Percentiles rank a stretch among this genome's conserved stretches.
Conservation (phyloP, 139 green algal species). For the Pedinophyceae sp. region DNA sequence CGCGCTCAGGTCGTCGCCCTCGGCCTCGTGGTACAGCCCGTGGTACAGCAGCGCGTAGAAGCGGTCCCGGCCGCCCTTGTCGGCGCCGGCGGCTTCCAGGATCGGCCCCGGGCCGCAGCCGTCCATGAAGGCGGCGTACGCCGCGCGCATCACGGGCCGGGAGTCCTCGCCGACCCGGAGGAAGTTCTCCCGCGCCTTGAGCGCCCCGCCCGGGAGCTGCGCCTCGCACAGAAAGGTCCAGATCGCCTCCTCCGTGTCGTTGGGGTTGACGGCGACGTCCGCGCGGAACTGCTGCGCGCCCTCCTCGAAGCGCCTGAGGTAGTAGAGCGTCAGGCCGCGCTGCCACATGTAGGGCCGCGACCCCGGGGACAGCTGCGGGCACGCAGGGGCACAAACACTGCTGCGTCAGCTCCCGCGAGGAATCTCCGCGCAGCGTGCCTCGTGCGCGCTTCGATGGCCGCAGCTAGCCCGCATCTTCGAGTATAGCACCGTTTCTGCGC, state of each 20-base stretch:
- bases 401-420: too few species aligned
- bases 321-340: constrained; percentile 62
- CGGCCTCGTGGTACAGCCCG: constrained; percentile 54
- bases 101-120: constrained; percentile 3
- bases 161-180: constrained; percentile 63
- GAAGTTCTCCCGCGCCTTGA: constrained; percentile 44
- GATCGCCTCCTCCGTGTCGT: constrained; percentile 76
- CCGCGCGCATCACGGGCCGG: constrained; percentile 55
- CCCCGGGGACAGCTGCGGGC: neutral
- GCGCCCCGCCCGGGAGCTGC: constrained; percentile 27
- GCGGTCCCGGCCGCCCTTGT: constrained; percentile 14
- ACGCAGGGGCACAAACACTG: too few species aligned
- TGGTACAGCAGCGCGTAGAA: constrained; percentile 68
- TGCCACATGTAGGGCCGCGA: constrained; percentile 35
- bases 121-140: constrained; percentile 22
- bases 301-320: constrained; percentile 33
- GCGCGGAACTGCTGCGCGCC: constrained; percentile 47
- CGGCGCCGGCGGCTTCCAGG: constrained; percentile 8
- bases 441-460: too few species aligned
- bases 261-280: constrained; percentile 79
- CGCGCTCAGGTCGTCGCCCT: constrained; percentile 20
- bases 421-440: too few species aligned
- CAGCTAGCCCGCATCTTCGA: too few species aligned
- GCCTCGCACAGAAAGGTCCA: constrained; percentile 76
- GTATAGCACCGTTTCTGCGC: too few species aligned